Percentiles rank a stretch among this genome's conserved stretches.
These are phyloP conservation scores for Microdochium nivale DNA, from an alignment of 2,329 filamentous ascomycete species.

Conservation along the genomic window DNA sequence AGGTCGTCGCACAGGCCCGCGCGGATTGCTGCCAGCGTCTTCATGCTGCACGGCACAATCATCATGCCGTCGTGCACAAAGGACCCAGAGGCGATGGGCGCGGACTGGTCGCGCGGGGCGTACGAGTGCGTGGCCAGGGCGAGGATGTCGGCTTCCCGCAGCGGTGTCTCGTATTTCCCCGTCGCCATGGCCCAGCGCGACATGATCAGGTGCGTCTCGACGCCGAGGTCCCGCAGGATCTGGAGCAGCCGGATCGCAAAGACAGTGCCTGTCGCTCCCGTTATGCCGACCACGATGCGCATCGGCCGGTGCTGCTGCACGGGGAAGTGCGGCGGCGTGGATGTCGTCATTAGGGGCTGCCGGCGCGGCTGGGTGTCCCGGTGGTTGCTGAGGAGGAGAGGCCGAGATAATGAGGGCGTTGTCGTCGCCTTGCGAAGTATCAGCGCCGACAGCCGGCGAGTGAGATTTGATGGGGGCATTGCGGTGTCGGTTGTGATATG, in stretches of 20 bases:
- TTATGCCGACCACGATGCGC: conserved; percentile 36
- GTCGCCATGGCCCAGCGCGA: conserved; percentile 39
- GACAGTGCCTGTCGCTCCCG: conserved; percentile 37
- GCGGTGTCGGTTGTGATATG: not conserved
- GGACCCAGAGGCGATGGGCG: conserved; percentile 33
- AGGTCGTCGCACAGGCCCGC: conserved; percentile 33
- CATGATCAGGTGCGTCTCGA: conserved; percentile 39
- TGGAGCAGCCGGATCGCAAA: conserved; percentile 31
- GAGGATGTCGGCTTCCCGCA: conserved; percentile 23
- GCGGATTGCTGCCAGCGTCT: conserved; percentile 33
- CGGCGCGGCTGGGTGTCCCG: not conserved
- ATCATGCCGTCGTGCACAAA: conserved; percentile 38
- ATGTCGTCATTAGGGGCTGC: conserved; percentile 3
- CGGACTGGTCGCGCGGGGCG: conserved; percentile 32
- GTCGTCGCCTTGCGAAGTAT: not conserved
- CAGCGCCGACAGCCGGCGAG: not conserved
- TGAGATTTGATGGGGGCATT: not conserved
- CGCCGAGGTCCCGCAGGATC: conserved; percentile 27
- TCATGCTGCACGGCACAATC: conserved; percentile 37
- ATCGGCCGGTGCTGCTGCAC: not conserved
- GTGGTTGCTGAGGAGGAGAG: not conserved
- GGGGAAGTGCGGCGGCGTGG: conserved; percentile 7
- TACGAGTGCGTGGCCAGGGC: conserved; percentile 28
- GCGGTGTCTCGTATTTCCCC: conserved; percentile 36
- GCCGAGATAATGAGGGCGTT: not conserved